Conservation (phyloP, 768 basidiomycete genomes). For the Pleurotus citrinopileatus region DNA sequence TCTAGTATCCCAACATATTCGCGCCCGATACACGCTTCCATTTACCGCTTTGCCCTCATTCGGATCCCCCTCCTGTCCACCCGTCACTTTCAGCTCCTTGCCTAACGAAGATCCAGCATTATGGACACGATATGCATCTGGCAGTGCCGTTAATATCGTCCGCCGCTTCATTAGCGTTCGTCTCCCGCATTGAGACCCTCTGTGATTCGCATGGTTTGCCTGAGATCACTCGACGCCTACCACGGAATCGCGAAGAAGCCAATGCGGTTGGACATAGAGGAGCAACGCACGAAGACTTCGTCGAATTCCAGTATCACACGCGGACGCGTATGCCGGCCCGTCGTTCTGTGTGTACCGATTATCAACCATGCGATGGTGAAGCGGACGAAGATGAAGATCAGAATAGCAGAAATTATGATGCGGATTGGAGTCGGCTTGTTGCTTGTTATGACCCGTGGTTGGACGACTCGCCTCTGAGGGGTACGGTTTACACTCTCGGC, state of each 20-base stretch:
- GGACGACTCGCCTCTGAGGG: constrained; percentile 33
- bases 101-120: constrained; percentile 33
- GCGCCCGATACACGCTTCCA: constrained; percentile 42
- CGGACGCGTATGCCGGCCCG: constrained; percentile 30
- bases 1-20: constrained; percentile 38
- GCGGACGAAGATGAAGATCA: constrained; percentile 16
- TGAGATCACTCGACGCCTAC: constrained; percentile 20
- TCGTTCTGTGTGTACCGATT: constrained; percentile 11
- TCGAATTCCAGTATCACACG: constrained; percentile 32
- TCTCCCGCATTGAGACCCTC: constrained; percentile 33
- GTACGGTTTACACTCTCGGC: constrained; percentile 41
- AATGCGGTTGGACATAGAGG: constrained; percentile 22
- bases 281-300: constrained; percentile 38
- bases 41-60: constrained; percentile 32
- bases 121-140: constrained; percentile 35
- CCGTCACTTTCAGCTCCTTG: constrained; percentile 31
- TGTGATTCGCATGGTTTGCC: constrained; percentile 27
- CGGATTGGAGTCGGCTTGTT: constrained; percentile 47
- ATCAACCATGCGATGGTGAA: constrained; percentile 3
- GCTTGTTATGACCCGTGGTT: constrained; percentile 38
- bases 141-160: constrained; percentile 37
- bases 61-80: constrained; percentile 17
- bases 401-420: constrained; percentile 31
- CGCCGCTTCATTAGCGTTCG: constrained; percentile 36
- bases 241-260: constrained; percentile 32